Percentiles rank a stretch among this genome's conserved stretches.
These are phyloP conservation scores for Asterochloris erici DNA, from an alignment of 139 green algal genomes.

Conservation along the genomic window DNA sequence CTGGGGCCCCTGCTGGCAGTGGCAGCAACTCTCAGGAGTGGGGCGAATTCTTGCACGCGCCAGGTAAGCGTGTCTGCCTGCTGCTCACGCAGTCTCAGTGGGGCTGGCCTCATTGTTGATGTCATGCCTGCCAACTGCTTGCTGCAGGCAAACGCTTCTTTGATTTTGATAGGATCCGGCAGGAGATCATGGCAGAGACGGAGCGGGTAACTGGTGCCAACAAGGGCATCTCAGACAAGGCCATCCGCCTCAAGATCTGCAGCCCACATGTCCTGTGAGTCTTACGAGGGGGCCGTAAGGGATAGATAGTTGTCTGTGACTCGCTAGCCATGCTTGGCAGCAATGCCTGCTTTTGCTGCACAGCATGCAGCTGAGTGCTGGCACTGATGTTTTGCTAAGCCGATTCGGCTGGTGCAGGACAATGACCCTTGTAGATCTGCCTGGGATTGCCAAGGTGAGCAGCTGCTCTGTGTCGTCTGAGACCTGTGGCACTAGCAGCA, in stretches of 20 bases:
- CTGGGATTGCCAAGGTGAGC: constrained; percentile 78
- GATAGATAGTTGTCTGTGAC: background rate
- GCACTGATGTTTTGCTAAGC: background rate
- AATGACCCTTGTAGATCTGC: constrained; percentile 98
- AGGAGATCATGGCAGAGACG: constrained; percentile 94
- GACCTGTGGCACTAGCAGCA: too few relatives aligned
- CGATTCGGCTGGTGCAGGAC: constrained; percentile 55
- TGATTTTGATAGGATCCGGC: constrained; percentile 85
- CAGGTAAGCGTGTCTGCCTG: constrained; percentile 31
- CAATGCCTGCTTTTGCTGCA: too few relatives aligned
- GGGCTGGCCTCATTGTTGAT: background rate
- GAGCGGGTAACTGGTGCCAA: constrained; percentile 79
- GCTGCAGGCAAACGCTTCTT: constrained; percentile 70
- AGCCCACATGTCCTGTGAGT: constrained; percentile 88
- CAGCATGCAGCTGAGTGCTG: too few relatives aligned
- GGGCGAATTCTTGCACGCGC: constrained; percentile 94
- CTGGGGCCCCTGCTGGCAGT: background rate
- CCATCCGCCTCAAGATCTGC: constrained; percentile 93
- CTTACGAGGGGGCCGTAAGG: background rate
- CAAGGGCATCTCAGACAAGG: constrained; percentile 93
- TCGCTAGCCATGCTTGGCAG: background rate
- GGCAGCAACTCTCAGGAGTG: constrained; percentile 57
- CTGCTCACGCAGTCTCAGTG: background rate
- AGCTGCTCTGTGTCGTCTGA: too few relatives aligned
- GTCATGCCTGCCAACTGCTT: background rate